phyloP scores from a whole-genome alignment of 495 filamentous ascomycete species.

The Tuber indicum region DNA sequence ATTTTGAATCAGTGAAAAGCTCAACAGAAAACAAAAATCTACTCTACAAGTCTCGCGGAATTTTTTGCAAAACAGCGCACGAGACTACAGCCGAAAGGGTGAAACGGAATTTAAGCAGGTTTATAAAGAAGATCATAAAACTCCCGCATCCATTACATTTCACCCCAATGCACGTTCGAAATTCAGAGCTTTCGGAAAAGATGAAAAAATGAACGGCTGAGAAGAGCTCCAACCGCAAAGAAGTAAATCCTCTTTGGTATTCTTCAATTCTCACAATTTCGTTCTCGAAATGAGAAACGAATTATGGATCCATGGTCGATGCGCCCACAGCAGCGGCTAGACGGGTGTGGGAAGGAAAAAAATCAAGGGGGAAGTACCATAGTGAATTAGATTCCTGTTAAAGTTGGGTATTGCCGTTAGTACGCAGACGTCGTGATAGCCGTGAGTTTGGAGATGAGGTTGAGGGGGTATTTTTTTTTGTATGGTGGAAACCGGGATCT shows the following conservation, averaged over 20 bases:
- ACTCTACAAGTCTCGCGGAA: constrained; percentile 41
- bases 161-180: background rate
- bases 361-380: constrained; percentile 26
- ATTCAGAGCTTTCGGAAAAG: constrained; percentile 18
- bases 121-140: constrained; percentile 20
- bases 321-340: constrained; percentile 20
- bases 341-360: constrained; percentile 1
- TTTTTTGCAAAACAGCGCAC: constrained; percentile 35
- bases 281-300: constrained; percentile 16
- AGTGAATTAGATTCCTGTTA: constrained; percentile 3
- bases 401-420: background rate
- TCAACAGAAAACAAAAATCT: constrained; percentile 76
- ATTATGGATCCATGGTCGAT: constrained; percentile 19
- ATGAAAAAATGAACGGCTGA: constrained; percentile 14
- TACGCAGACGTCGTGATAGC: background rate
- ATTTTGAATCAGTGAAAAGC: constrained; percentile 43
- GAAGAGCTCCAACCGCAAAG: constrained; percentile 10
- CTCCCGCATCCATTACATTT: constrained; percentile 3
- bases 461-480: background rate
- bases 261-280: constrained; percentile 16
- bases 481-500: background rate
- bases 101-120: constrained; percentile 15
- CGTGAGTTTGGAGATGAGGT: background rate
- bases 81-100: constrained; percentile 39
- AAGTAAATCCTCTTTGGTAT: background rate